phyloP scores from a whole-genome alignment of 2,329 filamentous ascomycete species.

The Colletotrichum sansevieriae region DNA sequence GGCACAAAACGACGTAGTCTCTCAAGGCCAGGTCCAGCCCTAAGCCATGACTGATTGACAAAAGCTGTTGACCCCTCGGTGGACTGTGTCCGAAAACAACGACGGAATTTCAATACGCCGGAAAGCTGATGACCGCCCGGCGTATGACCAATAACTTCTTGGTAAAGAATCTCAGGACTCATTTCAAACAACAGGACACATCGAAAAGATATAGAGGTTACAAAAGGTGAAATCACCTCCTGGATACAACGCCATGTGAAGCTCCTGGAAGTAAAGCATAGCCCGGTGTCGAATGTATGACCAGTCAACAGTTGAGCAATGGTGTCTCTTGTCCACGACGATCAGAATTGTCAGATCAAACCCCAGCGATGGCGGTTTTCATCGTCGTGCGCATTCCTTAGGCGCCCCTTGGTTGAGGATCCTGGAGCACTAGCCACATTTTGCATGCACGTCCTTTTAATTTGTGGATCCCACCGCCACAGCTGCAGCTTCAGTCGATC shows the following conservation, averaged over 20 bases:
- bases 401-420: constrained; percentile 17
- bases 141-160: constrained; percentile 6
- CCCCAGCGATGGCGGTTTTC: constrained; percentile 1
- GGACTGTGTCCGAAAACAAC: neutral
- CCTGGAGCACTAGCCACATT: constrained; percentile 10
- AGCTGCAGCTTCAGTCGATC: neutral
- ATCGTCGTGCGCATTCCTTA: neutral
- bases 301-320: neutral
- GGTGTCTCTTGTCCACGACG: neutral
- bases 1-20: constrained; percentile 31
- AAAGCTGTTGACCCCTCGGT: neutral
- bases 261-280: constrained; percentile 10
- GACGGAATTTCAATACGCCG: too few relatives aligned
- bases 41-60: constrained; percentile 35
- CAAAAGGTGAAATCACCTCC: neutral
- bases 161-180: constrained; percentile 2
- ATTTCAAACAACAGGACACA: constrained; percentile 13
- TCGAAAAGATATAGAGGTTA: neutral
- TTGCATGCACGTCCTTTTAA: constrained; percentile 14
- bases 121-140: neutral
- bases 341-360: constrained; percentile 7
- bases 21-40: constrained; percentile 29
- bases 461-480: constrained; percentile 33
- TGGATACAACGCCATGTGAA: neutral
- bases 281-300: neutral